Evolutionary conservation across 257 asterid genomes (phyloP).

Genomic region (Solanum chmielewskii): DNA sequence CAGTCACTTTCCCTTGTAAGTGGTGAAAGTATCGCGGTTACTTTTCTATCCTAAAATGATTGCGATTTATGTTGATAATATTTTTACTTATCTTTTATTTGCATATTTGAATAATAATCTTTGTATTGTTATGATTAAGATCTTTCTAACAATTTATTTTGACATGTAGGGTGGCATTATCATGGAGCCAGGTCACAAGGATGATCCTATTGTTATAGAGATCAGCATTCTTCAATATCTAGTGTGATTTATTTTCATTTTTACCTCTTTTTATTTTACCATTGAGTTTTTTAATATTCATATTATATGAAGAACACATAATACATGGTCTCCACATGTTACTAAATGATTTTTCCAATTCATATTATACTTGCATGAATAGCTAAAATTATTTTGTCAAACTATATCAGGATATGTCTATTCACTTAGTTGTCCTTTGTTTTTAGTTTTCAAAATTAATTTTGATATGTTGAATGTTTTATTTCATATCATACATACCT

Average conservation of each 20-base stretch:
- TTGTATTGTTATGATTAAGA: neutral
- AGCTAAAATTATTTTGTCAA: neutral
- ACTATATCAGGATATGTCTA: neutral
- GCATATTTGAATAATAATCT: neutral
- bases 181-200: neutral
- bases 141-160: neutral
- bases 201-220: neutral
- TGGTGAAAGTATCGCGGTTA: neutral
- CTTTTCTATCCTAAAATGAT: neutral
- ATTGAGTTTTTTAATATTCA: neutral
- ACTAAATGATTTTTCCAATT: too few relatives aligned
- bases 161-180: neutral
- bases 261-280: neutral
- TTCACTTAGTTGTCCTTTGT: neutral
- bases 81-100: neutral
- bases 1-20: neutral
- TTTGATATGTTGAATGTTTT: neutral
- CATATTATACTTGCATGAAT: neutral
- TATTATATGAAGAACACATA: neutral
- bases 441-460: neutral
- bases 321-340: too few relatives aligned
- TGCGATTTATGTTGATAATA: neutral
- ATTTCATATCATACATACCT: neutral
- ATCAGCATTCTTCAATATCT: neutral
- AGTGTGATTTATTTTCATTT: neutral